Conservation (phyloP, 2,329 filamentous ascomycete genomes). For the Claviceps humidiphila region DNA sequence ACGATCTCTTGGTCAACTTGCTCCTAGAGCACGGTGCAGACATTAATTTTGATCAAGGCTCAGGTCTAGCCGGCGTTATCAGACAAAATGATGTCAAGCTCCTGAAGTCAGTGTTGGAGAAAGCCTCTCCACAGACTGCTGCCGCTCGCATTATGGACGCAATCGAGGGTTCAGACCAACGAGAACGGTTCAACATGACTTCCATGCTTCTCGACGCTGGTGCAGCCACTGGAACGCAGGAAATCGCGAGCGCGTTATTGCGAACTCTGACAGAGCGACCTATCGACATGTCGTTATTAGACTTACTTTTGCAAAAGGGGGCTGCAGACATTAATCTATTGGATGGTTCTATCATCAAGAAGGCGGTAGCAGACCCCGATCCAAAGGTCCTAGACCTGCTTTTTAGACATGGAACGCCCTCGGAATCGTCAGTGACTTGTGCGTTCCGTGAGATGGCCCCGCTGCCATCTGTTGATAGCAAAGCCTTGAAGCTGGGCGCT, state of each 20-base stretch:
- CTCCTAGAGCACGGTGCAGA: constrained; percentile 39
- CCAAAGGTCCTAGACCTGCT: constrained; percentile 34
- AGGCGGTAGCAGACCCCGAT: constrained; percentile 30
- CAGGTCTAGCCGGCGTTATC: constrained; percentile 35
- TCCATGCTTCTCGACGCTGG: constrained; percentile 32
- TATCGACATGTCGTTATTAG: constrained; percentile 36
- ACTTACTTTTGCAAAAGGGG: constrained; percentile 35
- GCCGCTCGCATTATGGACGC: constrained; percentile 34
- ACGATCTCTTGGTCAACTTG: constrained; percentile 38
- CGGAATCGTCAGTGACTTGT: constrained; percentile 26
- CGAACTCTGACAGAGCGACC: constrained; percentile 29
- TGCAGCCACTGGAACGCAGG: constrained; percentile 26
- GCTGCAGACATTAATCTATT: constrained; percentile 39
- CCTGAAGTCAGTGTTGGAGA: constrained; percentile 30
- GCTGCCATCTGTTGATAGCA: constrained; percentile 29
- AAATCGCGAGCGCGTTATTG: constrained; percentile 30
- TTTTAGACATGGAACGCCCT: constrained; percentile 32
- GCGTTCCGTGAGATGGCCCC: constrained; percentile 30
- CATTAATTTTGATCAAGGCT: constrained; percentile 39
- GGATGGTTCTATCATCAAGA: constrained; percentile 28
- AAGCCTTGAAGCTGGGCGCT: constrained; percentile 35
- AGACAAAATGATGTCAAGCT: constrained; percentile 32
- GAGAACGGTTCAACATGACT: constrained; percentile 32
- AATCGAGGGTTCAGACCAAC: constrained; percentile 30
- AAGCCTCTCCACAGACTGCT: constrained; percentile 32